A percentile compares a stretch with the other conserved stretches of the same genome.
These are phyloP conservation scores for Rhexocercosporidium sp. DNA, from an alignment of 2,329 filamentous ascomycete species.

Conservation along the genomic window DNA sequence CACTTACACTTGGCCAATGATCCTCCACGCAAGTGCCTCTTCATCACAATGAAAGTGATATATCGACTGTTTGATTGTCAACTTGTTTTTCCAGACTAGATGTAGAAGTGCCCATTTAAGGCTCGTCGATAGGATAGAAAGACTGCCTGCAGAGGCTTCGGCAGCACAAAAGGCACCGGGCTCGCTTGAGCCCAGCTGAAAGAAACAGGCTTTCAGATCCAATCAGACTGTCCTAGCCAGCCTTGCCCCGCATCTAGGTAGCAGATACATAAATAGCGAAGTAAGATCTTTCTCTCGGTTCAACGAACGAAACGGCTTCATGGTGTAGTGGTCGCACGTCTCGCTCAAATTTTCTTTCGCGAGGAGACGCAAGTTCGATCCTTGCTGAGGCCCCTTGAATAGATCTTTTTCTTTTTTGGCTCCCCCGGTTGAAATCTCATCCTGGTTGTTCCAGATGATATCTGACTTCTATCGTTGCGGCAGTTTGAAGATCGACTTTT, in stretches of 20 bases:
- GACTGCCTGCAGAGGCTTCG: not conserved
- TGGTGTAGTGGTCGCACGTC: constrained; percentile 42
- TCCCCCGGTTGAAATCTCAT: not conserved
- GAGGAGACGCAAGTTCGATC: constrained; percentile 23
- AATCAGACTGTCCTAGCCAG: not conserved
- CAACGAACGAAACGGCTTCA: not conserved
- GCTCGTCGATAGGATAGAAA: not conserved
- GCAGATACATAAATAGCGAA: not conserved
- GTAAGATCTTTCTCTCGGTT: not conserved
- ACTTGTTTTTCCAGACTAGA: constrained; percentile 40
- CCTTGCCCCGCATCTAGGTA: not conserved
- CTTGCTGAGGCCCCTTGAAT: not conserved
- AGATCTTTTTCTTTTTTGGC: not conserved
- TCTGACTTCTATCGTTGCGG: too few relatives aligned
- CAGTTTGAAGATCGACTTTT: too few relatives aligned
- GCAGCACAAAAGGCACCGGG: not conserved
- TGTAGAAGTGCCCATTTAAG: not conserved
- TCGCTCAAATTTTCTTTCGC: constrained; percentile 37
- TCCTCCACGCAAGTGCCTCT: constrained; percentile 83
- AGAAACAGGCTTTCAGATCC: not conserved
- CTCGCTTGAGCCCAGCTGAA: not conserved
- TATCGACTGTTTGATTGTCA: constrained; percentile 56
- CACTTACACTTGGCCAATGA: constrained; percentile 55
- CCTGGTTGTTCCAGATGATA: not conserved
- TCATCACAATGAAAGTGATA: constrained; percentile 89